A percentile compares a stretch with the other conserved stretches of the same genome.
phyloP scores from a whole-genome alignment of 2,329 filamentous ascomycete species.

The Trichothecium roseum region DNA sequence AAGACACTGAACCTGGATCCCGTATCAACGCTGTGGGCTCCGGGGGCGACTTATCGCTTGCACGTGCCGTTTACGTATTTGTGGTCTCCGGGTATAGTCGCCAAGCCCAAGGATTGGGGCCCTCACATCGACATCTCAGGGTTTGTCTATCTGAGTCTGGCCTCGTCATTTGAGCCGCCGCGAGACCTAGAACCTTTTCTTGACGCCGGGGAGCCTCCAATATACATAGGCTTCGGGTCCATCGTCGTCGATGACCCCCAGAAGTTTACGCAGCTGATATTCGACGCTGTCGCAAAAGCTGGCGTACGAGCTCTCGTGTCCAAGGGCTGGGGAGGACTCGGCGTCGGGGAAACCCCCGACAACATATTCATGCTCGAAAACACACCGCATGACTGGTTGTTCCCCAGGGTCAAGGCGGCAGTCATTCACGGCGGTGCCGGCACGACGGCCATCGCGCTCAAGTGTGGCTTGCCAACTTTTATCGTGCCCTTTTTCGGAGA shows the following conservation, averaged over 20 bases:
- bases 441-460: slow-evolving; percentile 64
- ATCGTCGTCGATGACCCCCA: slow-evolving; percentile 67
- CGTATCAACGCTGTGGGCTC: slow-evolving; percentile 67
- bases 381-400: slow-evolving; percentile 69
- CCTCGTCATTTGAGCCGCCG: slow-evolving; percentile 49
- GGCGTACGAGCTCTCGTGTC: slow-evolving; percentile 63
- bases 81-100: slow-evolving; percentile 56
- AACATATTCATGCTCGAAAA: slow-evolving; percentile 65
- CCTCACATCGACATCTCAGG: slow-evolving; percentile 63
- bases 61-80: slow-evolving; percentile 70
- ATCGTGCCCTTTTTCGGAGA: slow-evolving; percentile 74
- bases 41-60: slow-evolving; percentile 59
- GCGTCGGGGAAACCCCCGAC: slow-evolving; percentile 46
- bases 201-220: slow-evolving; percentile 43
- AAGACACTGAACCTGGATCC: slow-evolving; percentile 62
- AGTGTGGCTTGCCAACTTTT: slow-evolving; percentile 62
- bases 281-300: slow-evolving; percentile 53
- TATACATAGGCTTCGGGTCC: slow-evolving; percentile 69
- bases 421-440: slow-evolving; percentile 73
- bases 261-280: slow-evolving; percentile 59
- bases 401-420: slow-evolving; percentile 53
- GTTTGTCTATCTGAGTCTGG: slow-evolving; percentile 67
- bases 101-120: slow-evolving; percentile 60
- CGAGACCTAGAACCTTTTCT: slow-evolving; percentile 45
- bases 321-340: slow-evolving; percentile 67